Evolutionary conservation across 164 flowering plant species (phyloP), one percentile per base, ranked within the genome.

Genomic region (Liquidambar formosana): DNA sequence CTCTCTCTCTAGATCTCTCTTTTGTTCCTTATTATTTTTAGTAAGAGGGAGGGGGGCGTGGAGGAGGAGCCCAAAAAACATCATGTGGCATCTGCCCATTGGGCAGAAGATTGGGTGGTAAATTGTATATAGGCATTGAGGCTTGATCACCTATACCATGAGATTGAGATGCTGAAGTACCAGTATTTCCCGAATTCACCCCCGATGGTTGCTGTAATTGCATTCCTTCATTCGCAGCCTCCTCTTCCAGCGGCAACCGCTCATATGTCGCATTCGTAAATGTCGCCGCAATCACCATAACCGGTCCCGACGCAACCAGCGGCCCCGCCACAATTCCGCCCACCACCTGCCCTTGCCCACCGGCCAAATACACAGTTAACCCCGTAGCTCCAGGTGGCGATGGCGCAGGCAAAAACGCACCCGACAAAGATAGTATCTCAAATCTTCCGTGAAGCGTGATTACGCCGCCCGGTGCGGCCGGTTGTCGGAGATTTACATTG

Each of bases 311-410:
- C 0, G 98, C 98, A 56, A 86, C 75, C 9, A 94, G 76, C 19
- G 92, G 74, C 0, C 98, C 97, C 0, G 81, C 86, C 11, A 88
- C 98, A 5, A 73, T 71, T 3, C 98, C 98, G 0, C 98, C 98
- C 41, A 93, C 94, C 15, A 93, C 91, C 77, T 91, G 98, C 52
- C 96, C 98, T 58, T 89, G 94, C 19, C 93, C 92, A 0, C 98
- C 97, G 0, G 94, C 88, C 47, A 94, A 65, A 61, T 89, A 91
- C n/a, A 94, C 88, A 0, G 97, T 87, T 68, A 93, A 71, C 9
- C 90, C 94, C 0, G 94, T 84, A 0, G 95, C 89, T 0, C 88
- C 92, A 0, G 90, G 86, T 0, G 96, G 97, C 0, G 97, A 84
- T 0, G 97, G 95, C 0, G 91, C 77, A 0, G 97, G 97, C 54